A percentile compares a stretch with the other conserved stretches of the same genome.
Evolutionary conservation across 1,139 yeast genomes (phyloP).

Genomic region (Candida labiduridarum): DNA sequence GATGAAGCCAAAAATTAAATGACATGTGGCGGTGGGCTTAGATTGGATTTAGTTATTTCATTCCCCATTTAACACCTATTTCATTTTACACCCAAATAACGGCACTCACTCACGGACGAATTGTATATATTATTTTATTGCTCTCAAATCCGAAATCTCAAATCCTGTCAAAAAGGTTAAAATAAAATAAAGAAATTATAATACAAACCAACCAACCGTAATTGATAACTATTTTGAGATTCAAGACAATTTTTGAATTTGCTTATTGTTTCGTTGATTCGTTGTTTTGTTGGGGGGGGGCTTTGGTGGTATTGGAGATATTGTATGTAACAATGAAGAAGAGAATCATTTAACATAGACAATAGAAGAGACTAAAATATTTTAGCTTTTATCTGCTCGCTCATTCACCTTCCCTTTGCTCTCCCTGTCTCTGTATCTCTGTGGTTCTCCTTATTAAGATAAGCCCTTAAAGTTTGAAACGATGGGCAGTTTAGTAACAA

Average conservation of each 20-base stretch:
- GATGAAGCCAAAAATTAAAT: no score
- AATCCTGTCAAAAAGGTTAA: not conserved
- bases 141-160: not conserved
- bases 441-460: no score
- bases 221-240: not conserved
- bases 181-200: not conserved
- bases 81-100: no score
- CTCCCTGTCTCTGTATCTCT: not conserved
- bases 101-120: no score
- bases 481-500: no score
- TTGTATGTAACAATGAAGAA: not conserved
- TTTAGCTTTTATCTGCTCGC: no score
- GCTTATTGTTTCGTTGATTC: not conserved
- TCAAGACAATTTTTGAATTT: not conserved
- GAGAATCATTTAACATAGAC: not conserved
- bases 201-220: not conserved
- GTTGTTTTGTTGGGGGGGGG: no score
- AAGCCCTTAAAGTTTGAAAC: no score
- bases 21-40: no score
- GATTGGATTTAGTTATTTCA: no score
- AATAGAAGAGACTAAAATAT: not conserved
- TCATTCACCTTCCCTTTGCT: not conserved
- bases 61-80: not conserved
- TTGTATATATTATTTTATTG: not conserved
- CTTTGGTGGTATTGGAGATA: not conserved